Conservation (phyloP, 2,329 filamentous ascomycete species). For the Apiospora saccharicola region DNA sequence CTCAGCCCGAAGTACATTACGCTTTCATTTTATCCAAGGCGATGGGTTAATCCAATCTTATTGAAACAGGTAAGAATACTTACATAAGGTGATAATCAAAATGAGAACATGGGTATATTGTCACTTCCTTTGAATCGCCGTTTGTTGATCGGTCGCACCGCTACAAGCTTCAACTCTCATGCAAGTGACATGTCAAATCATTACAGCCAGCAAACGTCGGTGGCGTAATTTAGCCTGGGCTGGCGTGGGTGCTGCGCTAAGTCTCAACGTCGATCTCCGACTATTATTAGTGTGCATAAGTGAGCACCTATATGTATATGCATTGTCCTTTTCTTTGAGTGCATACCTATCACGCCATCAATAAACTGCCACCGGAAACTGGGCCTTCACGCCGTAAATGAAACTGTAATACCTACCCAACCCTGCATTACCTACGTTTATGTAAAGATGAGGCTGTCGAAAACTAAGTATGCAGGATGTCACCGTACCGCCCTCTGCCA, state of each 20-base stretch:
- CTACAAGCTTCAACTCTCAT: not conserved
- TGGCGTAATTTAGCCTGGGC: not conserved
- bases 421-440: not conserved
- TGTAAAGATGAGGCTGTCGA: not conserved
- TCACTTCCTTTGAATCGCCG: not conserved
- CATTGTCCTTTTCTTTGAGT: not conserved
- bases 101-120: too few relatives aligned
- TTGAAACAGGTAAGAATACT: too few relatives aligned
- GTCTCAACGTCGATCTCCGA: not conserved
- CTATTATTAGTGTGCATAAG: not conserved
- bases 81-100: too few relatives aligned
- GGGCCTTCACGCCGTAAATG: too few relatives aligned
- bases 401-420: too few relatives aligned
- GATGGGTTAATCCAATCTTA: too few relatives aligned
- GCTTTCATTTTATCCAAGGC: too few relatives aligned
- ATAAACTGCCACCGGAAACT: not conserved
- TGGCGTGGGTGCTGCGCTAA: not conserved
- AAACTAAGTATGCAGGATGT: not conserved
- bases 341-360: not conserved
- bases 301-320: not conserved
- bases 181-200: not conserved
- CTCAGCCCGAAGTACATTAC: too few relatives aligned
- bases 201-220: not conserved
- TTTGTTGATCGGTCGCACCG: not conserved
- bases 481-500: not conserved